Evolutionary conservation across 345 rosid genomes (phyloP).

Genomic region (Syzygium aromaticum): DNA sequence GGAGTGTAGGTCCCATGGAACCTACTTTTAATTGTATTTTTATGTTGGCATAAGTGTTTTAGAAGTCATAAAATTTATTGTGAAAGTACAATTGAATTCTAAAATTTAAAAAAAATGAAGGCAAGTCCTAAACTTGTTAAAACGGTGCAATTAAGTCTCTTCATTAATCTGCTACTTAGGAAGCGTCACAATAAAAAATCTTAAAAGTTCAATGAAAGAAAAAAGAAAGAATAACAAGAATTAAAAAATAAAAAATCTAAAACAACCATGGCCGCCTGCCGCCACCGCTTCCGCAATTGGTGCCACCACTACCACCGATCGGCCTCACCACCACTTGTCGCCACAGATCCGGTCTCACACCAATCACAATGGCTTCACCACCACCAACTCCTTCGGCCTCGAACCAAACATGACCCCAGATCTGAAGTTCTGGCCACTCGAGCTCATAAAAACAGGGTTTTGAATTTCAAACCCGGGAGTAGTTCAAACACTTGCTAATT

Average conservation of each 20-base stretch:
- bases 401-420: background rate
- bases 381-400: too few species aligned
- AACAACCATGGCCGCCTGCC: background rate
- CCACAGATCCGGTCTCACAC: background rate
- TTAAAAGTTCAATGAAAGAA: too few species aligned
- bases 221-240: background rate
- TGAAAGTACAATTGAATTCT: rapidly evolving
- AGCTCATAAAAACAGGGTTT: background rate
- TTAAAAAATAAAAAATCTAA: background rate
- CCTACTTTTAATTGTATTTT: background rate
- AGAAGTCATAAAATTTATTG: background rate
- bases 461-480: background rate
- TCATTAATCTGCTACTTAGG: too few species aligned
- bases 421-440: background rate
- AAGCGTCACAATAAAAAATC: too few species aligned
- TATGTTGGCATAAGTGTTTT: background rate
- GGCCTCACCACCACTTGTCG: background rate
- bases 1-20: background rate
- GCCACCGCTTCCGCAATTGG: background rate
- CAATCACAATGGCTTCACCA: background rate
- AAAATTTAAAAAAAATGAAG: background rate
- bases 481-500: background rate
- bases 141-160: rapidly evolving
- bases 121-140: background rate
- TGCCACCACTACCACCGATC: background rate